A percentile compares a stretch with the other conserved stretches of the same genome.
These are phyloP conservation scores for Kodamaea sp. DNA, from an alignment of 1,139 yeast genomes.

Conservation along the genomic window DNA sequence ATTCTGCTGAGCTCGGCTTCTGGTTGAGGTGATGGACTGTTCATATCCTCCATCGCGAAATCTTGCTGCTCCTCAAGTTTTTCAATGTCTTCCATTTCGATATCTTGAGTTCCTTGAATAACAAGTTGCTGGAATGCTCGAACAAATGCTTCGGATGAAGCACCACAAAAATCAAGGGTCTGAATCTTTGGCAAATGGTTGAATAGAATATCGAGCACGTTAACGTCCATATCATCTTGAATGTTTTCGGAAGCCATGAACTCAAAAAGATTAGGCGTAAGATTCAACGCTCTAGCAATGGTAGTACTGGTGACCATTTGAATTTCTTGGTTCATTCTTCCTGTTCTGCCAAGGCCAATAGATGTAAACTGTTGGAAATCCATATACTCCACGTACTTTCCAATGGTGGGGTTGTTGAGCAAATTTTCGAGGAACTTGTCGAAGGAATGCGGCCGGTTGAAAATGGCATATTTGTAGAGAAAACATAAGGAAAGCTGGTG, in stretches of 20 bases:
- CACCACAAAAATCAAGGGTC: constrained; percentile 87
- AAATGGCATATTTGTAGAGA: constrained; percentile 66
- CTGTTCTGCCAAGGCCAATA: constrained; percentile 86
- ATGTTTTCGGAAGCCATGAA: constrained; percentile 84
- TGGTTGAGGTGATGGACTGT: constrained; percentile 3
- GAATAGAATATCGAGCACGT: constrained; percentile 60
- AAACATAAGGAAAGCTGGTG: constrained; percentile 35
- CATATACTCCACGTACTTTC: constrained; percentile 70
- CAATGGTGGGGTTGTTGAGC: constrained; percentile 49
- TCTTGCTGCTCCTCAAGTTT: constrained; percentile 7
- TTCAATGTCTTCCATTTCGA: constrained; percentile 11
- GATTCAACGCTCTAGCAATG: constrained; percentile 57
- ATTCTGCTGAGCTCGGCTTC: not conserved
- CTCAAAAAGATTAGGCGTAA: constrained; percentile 71
- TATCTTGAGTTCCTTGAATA: constrained; percentile 18
- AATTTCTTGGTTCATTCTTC: constrained; percentile 85
- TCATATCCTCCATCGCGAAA: constrained; percentile 9
- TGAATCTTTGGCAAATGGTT: constrained; percentile 61
- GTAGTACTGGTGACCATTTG: constrained; percentile 86
- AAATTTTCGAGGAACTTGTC: constrained; percentile 68
- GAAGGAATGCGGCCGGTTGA: constrained; percentile 81
- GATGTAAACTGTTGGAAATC: constrained; percentile 91
- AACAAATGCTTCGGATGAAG: constrained; percentile 65
- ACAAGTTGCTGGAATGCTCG: constrained; percentile 54
- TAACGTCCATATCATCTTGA: constrained; percentile 75